These are phyloP conservation scores for Penicillium soppii DNA, from an alignment of 495 filamentous ascomycete genomes.

Conservation along the genomic window DNA sequence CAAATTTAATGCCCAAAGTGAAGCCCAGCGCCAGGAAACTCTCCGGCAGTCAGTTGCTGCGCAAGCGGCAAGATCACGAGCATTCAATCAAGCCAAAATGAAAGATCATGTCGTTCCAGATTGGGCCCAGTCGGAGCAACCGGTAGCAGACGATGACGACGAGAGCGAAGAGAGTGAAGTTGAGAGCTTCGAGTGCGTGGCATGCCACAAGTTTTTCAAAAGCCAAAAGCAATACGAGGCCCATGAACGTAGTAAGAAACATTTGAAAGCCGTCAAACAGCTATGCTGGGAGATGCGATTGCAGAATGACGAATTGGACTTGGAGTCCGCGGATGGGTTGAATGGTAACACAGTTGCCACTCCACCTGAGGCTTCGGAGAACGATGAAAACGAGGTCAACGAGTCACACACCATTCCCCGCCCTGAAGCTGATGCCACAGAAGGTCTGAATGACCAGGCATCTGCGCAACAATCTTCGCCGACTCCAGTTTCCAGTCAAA, in stretches of 20 bases:
- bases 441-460: not conserved
- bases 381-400: not conserved
- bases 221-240: constrained; percentile 87
- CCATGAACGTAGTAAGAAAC: constrained; percentile 97
- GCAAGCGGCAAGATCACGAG: constrained; percentile 81
- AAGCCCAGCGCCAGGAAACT: constrained; percentile 75
- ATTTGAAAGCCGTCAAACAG: constrained; percentile 78
- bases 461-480: not conserved
- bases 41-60: constrained; percentile 76
- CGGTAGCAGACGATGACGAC: constrained; percentile 54
- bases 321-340: constrained; percentile 9
- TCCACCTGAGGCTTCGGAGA: not conserved
- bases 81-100: constrained; percentile 74
- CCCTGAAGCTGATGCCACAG: not conserved
- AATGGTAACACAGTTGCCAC: not conserved
- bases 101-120: constrained; percentile 66
- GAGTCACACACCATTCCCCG: not conserved
- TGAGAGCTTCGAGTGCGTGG: constrained; percentile 80
- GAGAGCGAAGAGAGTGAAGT: constrained; percentile 54
- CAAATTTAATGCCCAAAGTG: constrained; percentile 63
- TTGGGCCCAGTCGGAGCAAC: constrained; percentile 66
- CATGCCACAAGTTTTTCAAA: constrained; percentile 90
- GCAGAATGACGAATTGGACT: constrained; percentile 57
- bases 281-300: constrained; percentile 79
- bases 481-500: not conserved